A percentile compares a stretch with the other conserved stretches of the same genome.
These are phyloP conservation scores for Dothideomycetes sp. DNA, from an alignment of 2,329 filamentous ascomycete genomes.

Conservation along the genomic window DNA sequence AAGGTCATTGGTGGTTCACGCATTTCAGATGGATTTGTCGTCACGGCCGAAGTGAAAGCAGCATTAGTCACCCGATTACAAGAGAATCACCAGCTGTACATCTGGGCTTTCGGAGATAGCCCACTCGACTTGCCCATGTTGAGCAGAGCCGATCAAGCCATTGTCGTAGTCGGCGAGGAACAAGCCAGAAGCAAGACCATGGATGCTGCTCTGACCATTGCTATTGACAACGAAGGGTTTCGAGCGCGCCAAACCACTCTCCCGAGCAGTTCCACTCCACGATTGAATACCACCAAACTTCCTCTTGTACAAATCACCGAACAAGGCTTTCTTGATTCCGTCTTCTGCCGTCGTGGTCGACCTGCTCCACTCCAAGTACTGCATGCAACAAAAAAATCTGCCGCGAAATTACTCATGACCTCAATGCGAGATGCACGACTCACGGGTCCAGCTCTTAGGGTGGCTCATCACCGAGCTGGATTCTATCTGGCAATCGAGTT, in stretches of 20 bases:
- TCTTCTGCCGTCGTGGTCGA: no score
- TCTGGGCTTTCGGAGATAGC: conserved; percentile 52
- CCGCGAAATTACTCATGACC: conserved; percentile 42
- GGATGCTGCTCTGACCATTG: conserved; percentile 33
- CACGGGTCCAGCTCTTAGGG: conserved; percentile 34
- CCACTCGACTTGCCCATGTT: conserved; percentile 49
- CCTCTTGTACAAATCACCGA: conserved; percentile 21
- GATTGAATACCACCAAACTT: conserved; percentile 32
- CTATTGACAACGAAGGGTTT: conserved; percentile 31
- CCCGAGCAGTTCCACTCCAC: conserved; percentile 26
- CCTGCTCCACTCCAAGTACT: conserved; percentile 9
- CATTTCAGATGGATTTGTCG: conserved; percentile 35
- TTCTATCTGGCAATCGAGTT: conserved; percentile 43
- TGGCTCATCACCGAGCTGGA: conserved; percentile 40
- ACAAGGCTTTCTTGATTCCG: no score
- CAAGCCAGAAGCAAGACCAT: conserved; percentile 39
- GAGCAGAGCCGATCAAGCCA: conserved; percentile 37
- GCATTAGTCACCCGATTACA: conserved; percentile 33
- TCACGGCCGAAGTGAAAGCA: conserved; percentile 42
- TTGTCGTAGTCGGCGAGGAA: conserved; percentile 45
- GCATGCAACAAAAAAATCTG: conserved; percentile 34
- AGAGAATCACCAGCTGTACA: conserved; percentile 22
- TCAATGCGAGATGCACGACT: conserved; percentile 40
- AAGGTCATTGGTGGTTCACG: conserved; percentile 43
- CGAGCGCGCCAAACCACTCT: conserved; percentile 37